Percentiles rank a stretch among this genome's conserved stretches.
Conservation (phyloP, 2,329 filamentous ascomycete species). For the Fusarium proliferatum region DNA sequence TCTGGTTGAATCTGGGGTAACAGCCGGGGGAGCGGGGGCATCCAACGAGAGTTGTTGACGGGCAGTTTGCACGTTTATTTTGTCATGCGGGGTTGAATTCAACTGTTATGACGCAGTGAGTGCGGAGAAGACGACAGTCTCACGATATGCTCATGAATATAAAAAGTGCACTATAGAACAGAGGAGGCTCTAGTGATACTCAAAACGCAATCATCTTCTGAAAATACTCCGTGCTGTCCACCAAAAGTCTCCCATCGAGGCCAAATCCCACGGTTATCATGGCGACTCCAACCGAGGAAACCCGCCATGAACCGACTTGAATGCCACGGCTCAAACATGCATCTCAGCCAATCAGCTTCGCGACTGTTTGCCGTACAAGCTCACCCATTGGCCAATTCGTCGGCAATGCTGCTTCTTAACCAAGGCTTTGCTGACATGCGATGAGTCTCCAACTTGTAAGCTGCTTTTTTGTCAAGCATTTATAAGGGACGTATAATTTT, state of each 20-base stretch:
- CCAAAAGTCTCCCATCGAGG: too few species aligned
- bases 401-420: constrained; percentile 44
- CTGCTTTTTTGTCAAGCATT: constrained; percentile 10
- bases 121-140: constrained; percentile 18
- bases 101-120: constrained; percentile 6
- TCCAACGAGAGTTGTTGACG: constrained; percentile 3
- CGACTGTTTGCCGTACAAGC: constrained; percentile 24
- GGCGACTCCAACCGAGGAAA: constrained; percentile 49
- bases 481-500: neutral
- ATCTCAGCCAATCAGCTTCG: constrained; percentile 23
- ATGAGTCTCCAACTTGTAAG: neutral
- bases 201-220: neutral
- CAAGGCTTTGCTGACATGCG: constrained; percentile 39
- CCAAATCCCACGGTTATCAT: constrained; percentile 11
- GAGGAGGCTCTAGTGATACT: neutral
- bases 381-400: constrained; percentile 47
- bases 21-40: constrained; percentile 40
- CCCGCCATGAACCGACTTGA: constrained; percentile 44
- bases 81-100: constrained; percentile 32
- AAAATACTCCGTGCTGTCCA: too few species aligned
- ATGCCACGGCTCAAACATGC: constrained; percentile 26
- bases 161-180: too few species aligned
- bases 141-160: too few species aligned
- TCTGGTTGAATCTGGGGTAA: constrained; percentile 41
- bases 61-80: constrained; percentile 21